These are phyloP conservation scores for Salicornia ramosissima DNA, from an alignment of 148 eudicot genomes.

Conservation along the genomic window DNA sequence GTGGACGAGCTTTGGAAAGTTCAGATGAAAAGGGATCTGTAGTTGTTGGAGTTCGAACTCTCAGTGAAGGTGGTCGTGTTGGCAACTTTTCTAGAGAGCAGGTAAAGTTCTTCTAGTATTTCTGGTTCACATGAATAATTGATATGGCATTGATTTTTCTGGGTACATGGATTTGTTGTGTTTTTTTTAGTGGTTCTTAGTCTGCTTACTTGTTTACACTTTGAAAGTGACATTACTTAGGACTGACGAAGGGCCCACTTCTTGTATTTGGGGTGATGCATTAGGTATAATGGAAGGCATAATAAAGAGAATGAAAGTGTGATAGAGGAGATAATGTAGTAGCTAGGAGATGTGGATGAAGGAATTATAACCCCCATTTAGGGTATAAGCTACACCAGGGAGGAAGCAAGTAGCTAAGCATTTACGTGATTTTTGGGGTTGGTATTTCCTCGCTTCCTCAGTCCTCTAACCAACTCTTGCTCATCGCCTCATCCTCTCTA, in stretches of 20 bases:
- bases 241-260: too few relatives aligned
- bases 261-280: too few relatives aligned
- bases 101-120: slow-evolving; percentile 35
- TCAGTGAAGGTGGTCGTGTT: slow-evolving; percentile 99
- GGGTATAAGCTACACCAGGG: not conserved
- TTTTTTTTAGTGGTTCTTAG: not conserved
- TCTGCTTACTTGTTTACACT: not conserved
- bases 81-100: slow-evolving; percentile 95
- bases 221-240: not conserved
- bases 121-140: not conserved
- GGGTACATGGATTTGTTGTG: not conserved
- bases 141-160: not conserved
- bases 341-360: not conserved
- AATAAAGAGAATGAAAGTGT: not conserved
- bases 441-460: not conserved
- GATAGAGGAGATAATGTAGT: not conserved
- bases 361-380: not conserved
- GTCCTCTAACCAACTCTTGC: not conserved
- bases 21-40: slow-evolving; percentile 72
- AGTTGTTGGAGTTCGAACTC: slow-evolving; percentile 93
- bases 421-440: too few relatives aligned
- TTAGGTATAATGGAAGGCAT: not conserved
- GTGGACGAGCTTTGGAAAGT: slow-evolving; percentile 91
- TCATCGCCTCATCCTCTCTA: not conserved
- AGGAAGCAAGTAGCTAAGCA: not conserved